A percentile compares a stretch with the other conserved stretches of the same genome.
These are phyloP conservation scores for Brasenia schreberi DNA, from an alignment of 164 flowering plant species.

Conservation along the genomic window DNA sequence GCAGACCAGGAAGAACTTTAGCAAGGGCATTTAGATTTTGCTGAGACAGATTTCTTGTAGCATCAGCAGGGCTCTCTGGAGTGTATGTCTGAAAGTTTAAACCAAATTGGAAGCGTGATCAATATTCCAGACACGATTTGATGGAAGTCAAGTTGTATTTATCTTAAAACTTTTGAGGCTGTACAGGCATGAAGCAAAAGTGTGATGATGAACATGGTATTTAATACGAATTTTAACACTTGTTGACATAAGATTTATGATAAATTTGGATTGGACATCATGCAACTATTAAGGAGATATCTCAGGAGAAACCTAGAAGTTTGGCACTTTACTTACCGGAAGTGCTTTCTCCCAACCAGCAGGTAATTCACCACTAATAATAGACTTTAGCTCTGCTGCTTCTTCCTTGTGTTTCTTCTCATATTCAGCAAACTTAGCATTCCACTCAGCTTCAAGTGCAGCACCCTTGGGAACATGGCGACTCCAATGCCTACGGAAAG, in stretches of 20 bases:
- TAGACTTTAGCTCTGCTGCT: constrained; percentile 74
- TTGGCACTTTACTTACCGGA: constrained; percentile 51
- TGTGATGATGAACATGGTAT: too few relatives aligned
- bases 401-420: constrained; percentile 85
- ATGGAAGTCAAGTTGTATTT: too few relatives aligned
- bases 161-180: too few relatives aligned
- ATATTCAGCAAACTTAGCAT: constrained; percentile 78
- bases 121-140: too few relatives aligned
- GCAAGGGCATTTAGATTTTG: constrained; percentile 78
- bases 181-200: too few relatives aligned
- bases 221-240: too few relatives aligned
- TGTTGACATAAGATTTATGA: too few relatives aligned
- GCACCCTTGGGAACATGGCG: constrained; percentile 75
- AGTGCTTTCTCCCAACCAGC: constrained; percentile 97
- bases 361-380: constrained; percentile 59
- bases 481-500: constrained; percentile 74
- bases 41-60: constrained; percentile 90
- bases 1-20: constrained; percentile 68
- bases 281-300: too few relatives aligned
- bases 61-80: constrained; percentile 83
- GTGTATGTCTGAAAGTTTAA: constrained; percentile 59
- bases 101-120: not conserved
- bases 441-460: constrained; percentile 91
- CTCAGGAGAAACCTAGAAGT: too few relatives aligned
- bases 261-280: too few relatives aligned